Evolutionary conservation across 1,139 yeast genomes (phyloP).

Genomic region (Pichia sp.): DNA sequence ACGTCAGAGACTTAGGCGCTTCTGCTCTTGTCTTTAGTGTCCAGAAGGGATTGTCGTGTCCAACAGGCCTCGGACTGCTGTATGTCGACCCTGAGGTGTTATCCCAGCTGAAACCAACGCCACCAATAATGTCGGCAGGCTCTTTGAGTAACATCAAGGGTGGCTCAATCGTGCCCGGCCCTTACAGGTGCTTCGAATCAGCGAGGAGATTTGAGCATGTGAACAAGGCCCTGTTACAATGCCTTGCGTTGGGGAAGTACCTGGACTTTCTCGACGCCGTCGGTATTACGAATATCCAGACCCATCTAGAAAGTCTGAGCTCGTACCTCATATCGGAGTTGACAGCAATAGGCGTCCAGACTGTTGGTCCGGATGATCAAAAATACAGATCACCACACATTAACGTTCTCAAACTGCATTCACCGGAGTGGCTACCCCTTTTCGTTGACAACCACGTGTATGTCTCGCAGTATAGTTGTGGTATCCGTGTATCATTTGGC

Average conservation of each 20-base stretch:
- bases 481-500: slow-evolving; percentile 1
- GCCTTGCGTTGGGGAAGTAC: slow-evolving; percentile 3
- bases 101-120: background rate
- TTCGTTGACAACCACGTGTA: slow-evolving; percentile 1
- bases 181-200: background rate
- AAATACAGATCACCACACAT: slow-evolving; percentile 6
- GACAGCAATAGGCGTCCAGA: background rate
- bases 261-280: slow-evolving; percentile 1
- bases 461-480: background rate
- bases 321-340: background rate
- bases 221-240: background rate
- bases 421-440: background rate
- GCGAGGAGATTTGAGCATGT: slow-evolving; percentile 4
- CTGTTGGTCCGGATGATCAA: background rate
- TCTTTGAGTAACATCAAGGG: background rate
- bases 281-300: slow-evolving; percentile 2
- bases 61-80: slow-evolving; percentile 3
- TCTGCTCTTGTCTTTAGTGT: slow-evolving; percentile 1
- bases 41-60: slow-evolving; percentile 3
- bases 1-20: slow-evolving; percentile 4
- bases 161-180: background rate
- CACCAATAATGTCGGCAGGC: background rate
- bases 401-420: background rate
- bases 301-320: slow-evolving; percentile 1
- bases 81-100: slow-evolving; percentile 3